Evolutionary conservation across 257 asterid genomes (phyloP), one percentile per base, ranked within the genome.

Genomic region (Solanum ahanhuiri): DNA sequence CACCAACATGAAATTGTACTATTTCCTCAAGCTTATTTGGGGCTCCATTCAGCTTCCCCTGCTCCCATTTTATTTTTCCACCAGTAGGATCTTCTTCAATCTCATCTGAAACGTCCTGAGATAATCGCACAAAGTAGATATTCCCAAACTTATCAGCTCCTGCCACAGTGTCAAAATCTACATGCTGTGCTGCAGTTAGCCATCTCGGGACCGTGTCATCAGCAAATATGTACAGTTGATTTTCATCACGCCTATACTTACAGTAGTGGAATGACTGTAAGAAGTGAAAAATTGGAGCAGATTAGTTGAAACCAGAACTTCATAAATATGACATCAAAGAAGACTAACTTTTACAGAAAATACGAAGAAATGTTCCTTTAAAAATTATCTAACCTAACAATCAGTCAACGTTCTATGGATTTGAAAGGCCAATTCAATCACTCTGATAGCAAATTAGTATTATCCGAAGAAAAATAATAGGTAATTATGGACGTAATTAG

Each of bases 11-110:
- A 89, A 94, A 97, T 88, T 97, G 99, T 69, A 97, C 96, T 81
- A 97, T 95, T 87, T 95, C 99, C 85, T 97, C 99, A 48, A 97
- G 98, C 90, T 97, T 97, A 93, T 97, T 97, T 31, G 99, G 98
- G 67, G 98, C 99, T 22, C 99, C 99, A 87, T 97, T 97, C 88
- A 97, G 91, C 93, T 92, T 97, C 28, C 99, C 99, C 89, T 95
- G 98, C 91, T 97, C 99, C 99, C 99, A 97, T 91, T 97, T 97
- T 88, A 97, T 97, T 93, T 95, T 97, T 58, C 99, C 99, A 87
- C 99, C 99, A 54, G 99, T 97, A 31, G 99, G 99, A 87, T 97
- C 99, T 91, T 97, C 99, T 91, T 97, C 99, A 37, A 97, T 95
- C 95, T 97, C 99, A 86, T 97, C 99, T 3, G 99, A 97, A 28